Evolutionary conservation across 1,139 yeast genomes (phyloP).

Genomic region (Suhomyces bribrorum): DNA sequence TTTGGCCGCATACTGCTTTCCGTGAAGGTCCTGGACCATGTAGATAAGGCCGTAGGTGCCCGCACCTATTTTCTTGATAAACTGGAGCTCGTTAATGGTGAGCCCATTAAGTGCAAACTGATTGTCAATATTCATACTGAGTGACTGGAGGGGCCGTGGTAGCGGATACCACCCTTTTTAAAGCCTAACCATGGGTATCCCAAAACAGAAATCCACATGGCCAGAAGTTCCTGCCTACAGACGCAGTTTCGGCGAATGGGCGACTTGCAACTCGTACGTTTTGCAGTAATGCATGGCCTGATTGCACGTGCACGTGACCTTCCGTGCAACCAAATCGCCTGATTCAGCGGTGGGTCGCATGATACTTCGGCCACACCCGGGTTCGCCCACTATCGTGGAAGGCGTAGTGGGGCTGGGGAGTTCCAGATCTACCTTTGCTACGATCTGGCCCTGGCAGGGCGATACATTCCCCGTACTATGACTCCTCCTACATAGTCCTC

Average conservation of each 20-base stretch:
- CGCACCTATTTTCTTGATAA: conserved; percentile 68
- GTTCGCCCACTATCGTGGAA: neutral
- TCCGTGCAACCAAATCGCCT: neutral
- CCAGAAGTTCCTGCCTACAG: too few relatives aligned
- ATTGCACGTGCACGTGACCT: neutral
- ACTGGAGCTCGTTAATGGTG: conserved; percentile 42
- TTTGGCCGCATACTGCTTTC: conserved; percentile 67
- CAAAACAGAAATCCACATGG: too few relatives aligned
- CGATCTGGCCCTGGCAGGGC: too few relatives aligned
- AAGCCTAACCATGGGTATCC: too few relatives aligned
- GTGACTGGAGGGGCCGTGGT: too few relatives aligned
- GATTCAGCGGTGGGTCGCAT: neutral
- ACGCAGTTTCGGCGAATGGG: neutral
- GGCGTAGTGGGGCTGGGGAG: too few relatives aligned
- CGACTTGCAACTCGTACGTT: neutral
- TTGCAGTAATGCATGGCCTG: neutral
- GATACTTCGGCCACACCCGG: neutral
- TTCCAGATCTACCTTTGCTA: too few relatives aligned
- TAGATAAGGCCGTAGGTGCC: conserved; percentile 90
- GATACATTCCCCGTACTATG: too few relatives aligned
- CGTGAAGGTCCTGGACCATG: conserved; percentile 56
- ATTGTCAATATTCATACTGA: neutral
- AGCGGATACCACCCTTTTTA: too few relatives aligned
- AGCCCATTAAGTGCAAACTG: conserved; percentile 23
- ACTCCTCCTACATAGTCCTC: too few relatives aligned